These are phyloP conservation scores for Pichia sporocuriosa DNA, from an alignment of 805 yeast species.

Conservation along the genomic window DNA sequence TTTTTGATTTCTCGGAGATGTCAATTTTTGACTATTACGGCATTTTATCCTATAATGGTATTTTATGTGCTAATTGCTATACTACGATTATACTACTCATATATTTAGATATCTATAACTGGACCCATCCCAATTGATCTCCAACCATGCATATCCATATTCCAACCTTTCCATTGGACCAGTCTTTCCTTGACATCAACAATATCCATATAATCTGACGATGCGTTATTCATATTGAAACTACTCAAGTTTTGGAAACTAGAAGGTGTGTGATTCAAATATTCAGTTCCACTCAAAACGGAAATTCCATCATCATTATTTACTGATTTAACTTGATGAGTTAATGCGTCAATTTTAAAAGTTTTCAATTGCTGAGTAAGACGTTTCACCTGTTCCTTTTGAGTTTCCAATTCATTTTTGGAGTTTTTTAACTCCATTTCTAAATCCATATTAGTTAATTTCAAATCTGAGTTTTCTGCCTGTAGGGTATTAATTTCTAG, in stretches of 20 bases:
- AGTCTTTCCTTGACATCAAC: conserved; percentile 52
- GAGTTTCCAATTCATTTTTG: conserved; percentile 28
- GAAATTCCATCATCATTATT: conserved; percentile 21
- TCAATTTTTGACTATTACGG: too few relatives aligned
- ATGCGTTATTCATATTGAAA: conserved; percentile 20
- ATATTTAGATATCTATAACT: conserved; percentile 36
- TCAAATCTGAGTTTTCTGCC: conserved; percentile 23
- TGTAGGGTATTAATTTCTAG: conserved; percentile 12
- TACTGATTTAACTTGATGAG: conserved; percentile 13
- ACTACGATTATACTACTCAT: too few relatives aligned
- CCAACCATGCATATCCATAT: conserved; percentile 83
- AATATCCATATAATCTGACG: conserved; percentile 37
- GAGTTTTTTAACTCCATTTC: conserved; percentile 34
- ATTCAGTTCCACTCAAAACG: conserved; percentile 17
- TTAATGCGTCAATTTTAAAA: conserved; percentile 28
- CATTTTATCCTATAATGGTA: too few relatives aligned
- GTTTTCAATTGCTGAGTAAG: conserved; percentile 25
- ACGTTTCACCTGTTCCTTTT: conserved; percentile 25
- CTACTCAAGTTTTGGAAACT: conserved; percentile 21
- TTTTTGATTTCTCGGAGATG: too few relatives aligned
- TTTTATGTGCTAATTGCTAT: too few relatives aligned
- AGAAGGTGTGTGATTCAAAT: conserved; percentile 14
- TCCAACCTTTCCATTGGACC: conserved; percentile 77
- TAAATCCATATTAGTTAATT: conserved; percentile 25
- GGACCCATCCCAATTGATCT: conserved; percentile 64